Conservation (phyloP, 2,329 filamentous ascomycete species). For the Chaetomiaceae sp. region DNA sequence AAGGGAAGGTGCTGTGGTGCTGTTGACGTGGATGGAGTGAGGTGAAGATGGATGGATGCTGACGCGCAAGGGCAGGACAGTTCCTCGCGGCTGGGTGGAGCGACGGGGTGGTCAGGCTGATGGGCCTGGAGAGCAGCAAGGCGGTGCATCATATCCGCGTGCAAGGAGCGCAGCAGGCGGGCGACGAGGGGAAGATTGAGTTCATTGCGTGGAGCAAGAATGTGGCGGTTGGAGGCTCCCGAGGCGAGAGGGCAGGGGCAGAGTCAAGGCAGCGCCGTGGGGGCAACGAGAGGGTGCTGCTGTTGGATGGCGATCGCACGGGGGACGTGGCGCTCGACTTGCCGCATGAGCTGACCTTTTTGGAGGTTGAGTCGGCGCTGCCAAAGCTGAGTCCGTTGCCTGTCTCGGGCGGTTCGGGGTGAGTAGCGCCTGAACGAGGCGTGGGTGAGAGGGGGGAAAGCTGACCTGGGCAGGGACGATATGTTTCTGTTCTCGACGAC, state of each 20-base stretch:
- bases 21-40: too few species aligned
- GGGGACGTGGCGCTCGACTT: slow-evolving; percentile 44
- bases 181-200: slow-evolving; percentile 34
- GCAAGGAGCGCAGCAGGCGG: slow-evolving; percentile 31
- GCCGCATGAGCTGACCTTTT: slow-evolving; percentile 64
- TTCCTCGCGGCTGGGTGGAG: slow-evolving; percentile 79
- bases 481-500: slow-evolving; percentile 62
- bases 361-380: slow-evolving; percentile 70
- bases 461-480: slow-evolving; percentile 41
- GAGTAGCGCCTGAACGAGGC: slow-evolving; percentile 29
- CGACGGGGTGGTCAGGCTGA: slow-evolving; percentile 69
- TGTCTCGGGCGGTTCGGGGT: slow-evolving; percentile 56
- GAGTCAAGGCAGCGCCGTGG: slow-evolving; percentile 19
- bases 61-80: slow-evolving; percentile 46
- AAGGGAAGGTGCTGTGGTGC: background rate
- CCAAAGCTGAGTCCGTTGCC: slow-evolving; percentile 71
- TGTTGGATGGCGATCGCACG: slow-evolving; percentile 17
- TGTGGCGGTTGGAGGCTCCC: slow-evolving; percentile 26
- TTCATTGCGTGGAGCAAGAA: slow-evolving; percentile 50
- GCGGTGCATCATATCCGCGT: slow-evolving; percentile 65
- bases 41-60: background rate
- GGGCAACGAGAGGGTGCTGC: slow-evolving; percentile 24
- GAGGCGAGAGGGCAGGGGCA: background rate
- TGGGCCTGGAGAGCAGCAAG: slow-evolving; percentile 76
- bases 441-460: background rate